A percentile compares a stretch with the other conserved stretches of the same genome.
These are phyloP conservation scores for Pinus taeda DNA, from an alignment of 75 land plant genomes.

Conservation along the genomic window DNA sequence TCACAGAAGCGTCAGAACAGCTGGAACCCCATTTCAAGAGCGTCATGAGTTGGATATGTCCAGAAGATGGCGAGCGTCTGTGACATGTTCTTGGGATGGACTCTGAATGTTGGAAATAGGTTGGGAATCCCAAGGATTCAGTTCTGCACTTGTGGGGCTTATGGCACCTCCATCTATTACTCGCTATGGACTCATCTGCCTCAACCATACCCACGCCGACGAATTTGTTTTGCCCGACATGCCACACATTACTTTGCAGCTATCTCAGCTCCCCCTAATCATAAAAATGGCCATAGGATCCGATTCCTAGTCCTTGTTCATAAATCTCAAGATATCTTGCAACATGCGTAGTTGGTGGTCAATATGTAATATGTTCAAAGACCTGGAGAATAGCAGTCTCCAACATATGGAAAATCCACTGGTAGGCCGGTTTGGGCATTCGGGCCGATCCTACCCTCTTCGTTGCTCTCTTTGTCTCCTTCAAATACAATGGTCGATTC, in stretches of 20 bases:
- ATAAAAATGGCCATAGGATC: background rate
- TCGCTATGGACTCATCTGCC: constrained; percentile 13
- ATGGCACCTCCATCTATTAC: constrained; percentile 4
- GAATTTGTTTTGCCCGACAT: constrained; percentile 13
- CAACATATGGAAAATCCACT: background rate
- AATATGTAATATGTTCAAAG: constrained; percentile 12
- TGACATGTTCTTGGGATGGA: constrained; percentile 21
- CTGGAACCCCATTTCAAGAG: background rate
- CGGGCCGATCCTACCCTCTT: constrained; percentile 12
- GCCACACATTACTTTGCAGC: constrained; percentile 9
- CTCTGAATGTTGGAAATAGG: background rate
- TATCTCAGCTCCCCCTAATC: background rate
- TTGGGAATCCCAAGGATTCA: constrained; percentile 4
- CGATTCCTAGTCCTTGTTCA: constrained; percentile 10
- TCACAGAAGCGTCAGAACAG: background rate
- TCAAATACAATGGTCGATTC: background rate
- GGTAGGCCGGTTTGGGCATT: constrained; percentile 5
- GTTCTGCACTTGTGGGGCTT: constrained; percentile 15
- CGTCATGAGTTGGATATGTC: background rate
- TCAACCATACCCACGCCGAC: background rate
- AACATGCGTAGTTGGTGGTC: background rate
- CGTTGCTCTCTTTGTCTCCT: background rate
- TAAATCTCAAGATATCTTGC: background rate
- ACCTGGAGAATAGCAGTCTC: constrained; percentile 3
- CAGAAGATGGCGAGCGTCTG: background rate